phyloP scores from a whole-genome alignment of 176 grass and related monocot species.

The Lolium perenne region DNA sequence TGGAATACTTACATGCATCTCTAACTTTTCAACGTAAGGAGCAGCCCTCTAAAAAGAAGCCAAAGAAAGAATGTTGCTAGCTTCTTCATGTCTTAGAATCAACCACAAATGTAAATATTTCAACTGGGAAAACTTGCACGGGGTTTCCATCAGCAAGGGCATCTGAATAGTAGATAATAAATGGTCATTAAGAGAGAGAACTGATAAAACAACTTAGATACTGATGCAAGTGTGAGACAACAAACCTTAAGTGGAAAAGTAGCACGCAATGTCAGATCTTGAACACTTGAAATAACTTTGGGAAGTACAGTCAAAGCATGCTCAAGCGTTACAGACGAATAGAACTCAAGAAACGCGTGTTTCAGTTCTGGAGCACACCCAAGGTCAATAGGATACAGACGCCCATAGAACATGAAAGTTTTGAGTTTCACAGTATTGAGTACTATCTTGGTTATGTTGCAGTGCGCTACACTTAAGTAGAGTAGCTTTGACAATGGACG shows the following conservation, averaged over 20 bases:
- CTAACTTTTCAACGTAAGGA: conserved; percentile 11
- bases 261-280: conserved; percentile 11
- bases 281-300: conserved; percentile 15
- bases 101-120: conserved; percentile 5
- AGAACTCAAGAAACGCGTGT: background rate
- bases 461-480: background rate
- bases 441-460: conserved; percentile 11
- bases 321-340: background rate
- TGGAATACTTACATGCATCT: background rate
- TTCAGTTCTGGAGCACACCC: background rate
- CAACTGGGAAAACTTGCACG: conserved; percentile 21
- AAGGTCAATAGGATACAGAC: conserved; percentile 11
- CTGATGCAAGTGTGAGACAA: background rate
- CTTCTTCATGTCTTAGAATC: background rate
- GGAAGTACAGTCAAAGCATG: conserved; percentile 28
- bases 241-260: background rate
- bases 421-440: background rate
- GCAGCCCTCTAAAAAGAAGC: conserved; percentile 8
- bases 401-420: conserved; percentile 22
- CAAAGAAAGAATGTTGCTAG: background rate
- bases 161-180: conserved; percentile 14
- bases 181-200: background rate
- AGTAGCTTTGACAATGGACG: background rate
- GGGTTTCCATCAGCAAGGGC: background rate
- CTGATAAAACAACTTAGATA: background rate